These are phyloP conservation scores for Camelina neglecta DNA, from an alignment of 345 rosid species.

Conservation along the genomic window DNA sequence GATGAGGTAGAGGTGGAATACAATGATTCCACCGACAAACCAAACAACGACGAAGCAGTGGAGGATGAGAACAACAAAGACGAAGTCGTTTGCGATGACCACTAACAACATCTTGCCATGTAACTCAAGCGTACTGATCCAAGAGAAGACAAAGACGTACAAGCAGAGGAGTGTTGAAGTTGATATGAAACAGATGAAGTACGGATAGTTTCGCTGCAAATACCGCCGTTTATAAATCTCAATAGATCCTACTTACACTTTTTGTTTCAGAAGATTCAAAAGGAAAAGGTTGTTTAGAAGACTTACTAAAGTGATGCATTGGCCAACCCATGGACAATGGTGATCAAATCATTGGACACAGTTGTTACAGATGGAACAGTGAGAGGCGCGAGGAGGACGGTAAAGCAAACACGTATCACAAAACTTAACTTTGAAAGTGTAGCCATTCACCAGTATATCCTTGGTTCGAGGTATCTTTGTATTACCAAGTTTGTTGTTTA, in stretches of 20 bases:
- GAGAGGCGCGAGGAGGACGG: constrained; percentile 96
- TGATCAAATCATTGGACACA: constrained; percentile 93
- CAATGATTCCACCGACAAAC: constrained; percentile 84
- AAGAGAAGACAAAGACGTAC: constrained; percentile 75
- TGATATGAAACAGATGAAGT: constrained; percentile 73
- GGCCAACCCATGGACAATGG: constrained; percentile 99
- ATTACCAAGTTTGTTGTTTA: constrained; percentile 69
- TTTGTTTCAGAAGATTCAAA: not conserved
- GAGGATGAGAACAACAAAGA: constrained; percentile 54
- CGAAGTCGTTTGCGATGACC: constrained; percentile 47
- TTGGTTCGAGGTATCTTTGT: constrained; percentile 75
- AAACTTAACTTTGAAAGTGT: constrained; percentile 73
- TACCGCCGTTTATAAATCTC: not conserved
- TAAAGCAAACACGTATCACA: constrained; percentile 91
- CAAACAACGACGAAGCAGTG: constrained; percentile 68
- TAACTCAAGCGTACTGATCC: constrained; percentile 63
- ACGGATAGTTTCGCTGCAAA: constrained; percentile 78
- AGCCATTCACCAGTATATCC: constrained; percentile 72
- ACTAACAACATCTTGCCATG: constrained; percentile 47
- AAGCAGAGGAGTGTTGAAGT: constrained; percentile 72
- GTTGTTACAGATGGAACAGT: constrained; percentile 92
- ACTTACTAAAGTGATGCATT: constrained; percentile 89
- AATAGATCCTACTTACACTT: no score
- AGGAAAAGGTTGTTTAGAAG: not conserved
- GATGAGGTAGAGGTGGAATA: constrained; percentile 73